Percentiles rank a stretch among this genome's conserved stretches.
phyloP scores from a whole-genome alignment of 2,329 filamentous ascomycete genomes.

The Clonostachys solani region DNA sequence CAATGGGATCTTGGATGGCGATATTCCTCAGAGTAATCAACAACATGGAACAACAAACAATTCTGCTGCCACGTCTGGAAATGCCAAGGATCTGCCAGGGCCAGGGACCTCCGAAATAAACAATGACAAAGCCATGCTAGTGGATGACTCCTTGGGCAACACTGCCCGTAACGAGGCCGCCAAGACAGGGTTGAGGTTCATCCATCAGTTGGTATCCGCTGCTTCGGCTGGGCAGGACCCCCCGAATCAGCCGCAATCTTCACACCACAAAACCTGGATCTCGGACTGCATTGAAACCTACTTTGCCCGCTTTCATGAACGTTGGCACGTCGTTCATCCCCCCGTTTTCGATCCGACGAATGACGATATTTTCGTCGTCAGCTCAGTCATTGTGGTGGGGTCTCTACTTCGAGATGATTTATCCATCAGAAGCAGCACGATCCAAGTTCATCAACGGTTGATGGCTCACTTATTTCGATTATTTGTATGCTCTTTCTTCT shows the following conservation, averaged over 20 bases:
- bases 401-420: slow-evolving; percentile 25
- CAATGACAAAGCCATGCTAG: background rate
- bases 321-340: slow-evolving; percentile 33
- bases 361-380: slow-evolving; percentile 15
- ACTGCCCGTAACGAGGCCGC: background rate
- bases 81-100: background rate
- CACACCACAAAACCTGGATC: slow-evolving; percentile 9
- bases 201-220: background rate
- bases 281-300: slow-evolving; percentile 20
- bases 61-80: background rate
- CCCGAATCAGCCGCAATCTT: background rate
- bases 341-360: slow-evolving; percentile 24
- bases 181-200: background rate
- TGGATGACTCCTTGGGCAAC: background rate
- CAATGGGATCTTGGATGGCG: too few species aligned
- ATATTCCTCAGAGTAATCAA: too few species aligned
- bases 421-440: slow-evolving; percentile 14
- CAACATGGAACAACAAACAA: too few species aligned
- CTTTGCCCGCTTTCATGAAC: slow-evolving; percentile 31
- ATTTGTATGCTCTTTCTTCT: slow-evolving; percentile 6
- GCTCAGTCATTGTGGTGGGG: slow-evolving; percentile 29
- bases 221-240: background rate
- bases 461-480: slow-evolving; percentile 10
- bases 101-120: background rate
- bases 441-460: slow-evolving; percentile 22